Base-by-base conservation (phyloP, 23 red algal species). In the Gracilaria caudata region DNA sequence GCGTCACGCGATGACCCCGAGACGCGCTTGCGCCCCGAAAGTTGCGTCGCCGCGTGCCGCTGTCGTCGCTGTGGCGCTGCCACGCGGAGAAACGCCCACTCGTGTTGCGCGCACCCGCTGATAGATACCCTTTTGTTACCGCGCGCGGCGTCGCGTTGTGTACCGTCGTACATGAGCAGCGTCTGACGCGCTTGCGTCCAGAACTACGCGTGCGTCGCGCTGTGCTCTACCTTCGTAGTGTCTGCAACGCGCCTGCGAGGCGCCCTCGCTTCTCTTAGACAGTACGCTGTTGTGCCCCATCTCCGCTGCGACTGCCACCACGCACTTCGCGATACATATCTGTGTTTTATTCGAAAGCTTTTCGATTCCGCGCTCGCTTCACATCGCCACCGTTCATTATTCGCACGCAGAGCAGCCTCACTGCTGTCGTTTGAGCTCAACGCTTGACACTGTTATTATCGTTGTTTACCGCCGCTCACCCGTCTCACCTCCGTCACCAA, bases 71-170 rank as follows among this genome's bases (percentile, higher is more conserved):
- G 49, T 53, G 49, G 60, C 60, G 60, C 60, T 23, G 60, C 60
- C 60, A 65, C 60, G 60, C 60, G 60, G 60, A 65, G 60, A 65
- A 65, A 35, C 60, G 49, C 49, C 60, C 60, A 65, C 60, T 30
- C 60, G 60, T 23, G 17, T 61, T 61, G 57, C 26, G 57, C 57
- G 57, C 17, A 26, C 57, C n/a, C n/a, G n/a, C n/a, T n/a, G n/a
- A n/a, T n/a, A n/a, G n/a, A n/a, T n/a, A n/a, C n/a, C n/a, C n/a
- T n/a, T n/a, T n/a, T n/a, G n/a, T n/a, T n/a, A n/a, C n/a, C n/a
- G n/a, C n/a, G n/a, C n/a, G n/a, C n/a, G n/a, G n/a, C n/a, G n/a
- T n/a, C n/a, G n/a, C n/a, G n/a, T n/a, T n/a, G n/a, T n/a, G n/a
- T n/a, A n/a, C n/a, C n/a, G n/a, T n/a, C n/a, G n/a, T n/a, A n/a